Conservation (phyloP, 169 alveolate species). For the Cryptosporidium bovis region DNA sequence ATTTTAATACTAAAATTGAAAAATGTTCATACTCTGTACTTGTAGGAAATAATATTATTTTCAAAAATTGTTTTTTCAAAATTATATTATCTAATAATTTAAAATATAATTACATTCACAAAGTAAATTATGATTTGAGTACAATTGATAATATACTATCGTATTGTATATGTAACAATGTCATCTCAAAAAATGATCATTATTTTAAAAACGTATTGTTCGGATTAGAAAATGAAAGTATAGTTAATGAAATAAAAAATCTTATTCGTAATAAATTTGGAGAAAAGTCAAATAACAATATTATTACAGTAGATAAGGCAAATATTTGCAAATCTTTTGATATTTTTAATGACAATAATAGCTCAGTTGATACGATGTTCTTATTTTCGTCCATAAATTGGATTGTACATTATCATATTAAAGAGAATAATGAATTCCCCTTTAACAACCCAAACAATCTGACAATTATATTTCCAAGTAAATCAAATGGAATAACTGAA, state of each 20-base stretch:
- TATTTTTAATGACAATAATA: neutral
- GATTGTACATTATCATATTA: constrained; percentile 31
- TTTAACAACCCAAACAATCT: constrained; percentile 39
- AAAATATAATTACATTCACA: neutral
- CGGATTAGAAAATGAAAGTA: neutral
- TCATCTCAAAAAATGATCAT: no score
- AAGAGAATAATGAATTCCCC: constrained; percentile 25
- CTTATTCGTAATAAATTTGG: neutral
- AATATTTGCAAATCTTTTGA: neutral
- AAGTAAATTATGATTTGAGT: neutral
- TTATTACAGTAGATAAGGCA: neutral
- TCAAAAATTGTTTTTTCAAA: constrained; percentile 9
- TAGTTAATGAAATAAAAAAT: neutral
- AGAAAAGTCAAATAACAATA: no score
- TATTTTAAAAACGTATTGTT: constrained; percentile 17
- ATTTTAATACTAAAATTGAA: constrained; percentile 11
- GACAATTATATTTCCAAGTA: constrained; percentile 3
- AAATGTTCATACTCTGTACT: constrained; percentile 9
- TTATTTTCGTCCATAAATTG: constrained; percentile 25
- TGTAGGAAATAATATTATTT: constrained; percentile 5
- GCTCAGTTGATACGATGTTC: neutral
- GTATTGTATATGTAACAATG: neutral
- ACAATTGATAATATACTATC: constrained; percentile 17
- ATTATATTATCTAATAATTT: neutral
- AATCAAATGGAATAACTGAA: neutral